phyloP scores from a whole-genome alignment of 2,329 filamentous ascomycete genomes.

The Seiridium cupressi region DNA sequence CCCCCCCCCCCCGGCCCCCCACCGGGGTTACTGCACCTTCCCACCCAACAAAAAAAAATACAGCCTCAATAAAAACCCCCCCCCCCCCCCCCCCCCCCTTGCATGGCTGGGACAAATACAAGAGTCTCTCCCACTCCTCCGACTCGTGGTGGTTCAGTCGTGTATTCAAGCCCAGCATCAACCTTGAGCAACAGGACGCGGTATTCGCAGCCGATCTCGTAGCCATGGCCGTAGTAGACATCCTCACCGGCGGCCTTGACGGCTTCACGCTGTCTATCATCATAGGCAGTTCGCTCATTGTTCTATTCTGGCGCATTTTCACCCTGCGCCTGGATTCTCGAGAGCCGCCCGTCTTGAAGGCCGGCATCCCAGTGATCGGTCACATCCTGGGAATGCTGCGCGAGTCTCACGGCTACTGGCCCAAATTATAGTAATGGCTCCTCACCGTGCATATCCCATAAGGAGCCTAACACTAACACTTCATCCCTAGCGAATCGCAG shows the following conservation, averaged over 20 bases:
- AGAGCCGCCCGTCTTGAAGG: slow-evolving; percentile 41
- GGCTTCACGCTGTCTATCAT: slow-evolving; percentile 2
- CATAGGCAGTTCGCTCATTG: not conserved
- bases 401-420: slow-evolving; percentile 33
- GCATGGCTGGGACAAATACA: too few relatives aligned
- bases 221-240: not conserved
- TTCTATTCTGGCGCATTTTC: slow-evolving; percentile 2
- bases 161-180: too few relatives aligned
- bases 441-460: too few relatives aligned
- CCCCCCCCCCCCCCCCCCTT: too few relatives aligned
- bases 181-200: too few relatives aligned
- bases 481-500: slow-evolving; percentile 19
- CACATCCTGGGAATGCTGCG: slow-evolving; percentile 42
- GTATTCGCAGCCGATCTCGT: not conserved
- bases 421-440: slow-evolving; percentile 33
- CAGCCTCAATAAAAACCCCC: too few relatives aligned
- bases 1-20: too few relatives aligned
- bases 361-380: slow-evolving; percentile 41
- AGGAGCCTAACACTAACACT: too few relatives aligned
- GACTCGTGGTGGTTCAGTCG: too few relatives aligned
- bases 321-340: not conserved
- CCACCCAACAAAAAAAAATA: too few relatives aligned
- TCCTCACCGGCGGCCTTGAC: not conserved
- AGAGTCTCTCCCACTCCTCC: too few relatives aligned
- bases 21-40: too few relatives aligned